A percentile compares a stretch with the other conserved stretches of the same genome.
phyloP scores from a whole-genome alignment of 345 rosid species.

The Stellera chamaejasme region DNA sequence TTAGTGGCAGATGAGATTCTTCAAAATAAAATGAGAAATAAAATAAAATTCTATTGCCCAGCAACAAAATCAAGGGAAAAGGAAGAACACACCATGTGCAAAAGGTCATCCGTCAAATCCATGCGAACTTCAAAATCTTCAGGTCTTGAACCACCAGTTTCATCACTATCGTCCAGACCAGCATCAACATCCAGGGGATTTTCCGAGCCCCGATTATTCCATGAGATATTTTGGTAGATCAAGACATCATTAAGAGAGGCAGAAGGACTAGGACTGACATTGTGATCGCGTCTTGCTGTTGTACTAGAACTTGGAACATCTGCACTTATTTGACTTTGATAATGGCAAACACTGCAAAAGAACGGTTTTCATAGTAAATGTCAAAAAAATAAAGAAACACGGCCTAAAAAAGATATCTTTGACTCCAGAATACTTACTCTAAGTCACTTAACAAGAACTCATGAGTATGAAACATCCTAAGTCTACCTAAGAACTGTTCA shows the following conservation, averaged over 20 bases:
- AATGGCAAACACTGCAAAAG: conserved; percentile 32
- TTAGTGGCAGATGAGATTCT: background rate
- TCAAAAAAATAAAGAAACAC: background rate
- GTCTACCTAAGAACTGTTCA: too few relatives aligned
- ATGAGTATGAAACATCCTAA: too few relatives aligned
- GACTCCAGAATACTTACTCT: background rate
- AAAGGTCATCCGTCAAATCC: conserved; percentile 90
- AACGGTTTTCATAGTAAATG: conserved; percentile 8
- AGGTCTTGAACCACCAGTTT: conserved; percentile 26
- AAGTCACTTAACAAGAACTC: too few relatives aligned
- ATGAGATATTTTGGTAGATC: conserved; percentile 50
- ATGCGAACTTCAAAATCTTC: conserved; percentile 65
- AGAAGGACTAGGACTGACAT: conserved; percentile 26
- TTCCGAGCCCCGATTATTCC: conserved; percentile 42
- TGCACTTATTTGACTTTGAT: conserved; percentile 19
- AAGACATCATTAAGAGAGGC: conserved; percentile 29
- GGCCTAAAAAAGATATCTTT: background rate
- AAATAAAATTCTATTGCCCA: background rate
- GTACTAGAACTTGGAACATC: conserved; percentile 29
- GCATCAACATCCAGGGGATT: conserved; percentile 25
- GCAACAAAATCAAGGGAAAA: background rate
- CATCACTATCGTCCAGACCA: conserved; percentile 41
- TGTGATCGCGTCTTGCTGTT: conserved; percentile 20
- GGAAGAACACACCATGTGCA: conserved; percentile 65
- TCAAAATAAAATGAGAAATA: background rate